These are phyloP conservation scores for Wickerhamomyces xylosicus DNA, from an alignment of 805 yeast genomes.

Conservation along the genomic window DNA sequence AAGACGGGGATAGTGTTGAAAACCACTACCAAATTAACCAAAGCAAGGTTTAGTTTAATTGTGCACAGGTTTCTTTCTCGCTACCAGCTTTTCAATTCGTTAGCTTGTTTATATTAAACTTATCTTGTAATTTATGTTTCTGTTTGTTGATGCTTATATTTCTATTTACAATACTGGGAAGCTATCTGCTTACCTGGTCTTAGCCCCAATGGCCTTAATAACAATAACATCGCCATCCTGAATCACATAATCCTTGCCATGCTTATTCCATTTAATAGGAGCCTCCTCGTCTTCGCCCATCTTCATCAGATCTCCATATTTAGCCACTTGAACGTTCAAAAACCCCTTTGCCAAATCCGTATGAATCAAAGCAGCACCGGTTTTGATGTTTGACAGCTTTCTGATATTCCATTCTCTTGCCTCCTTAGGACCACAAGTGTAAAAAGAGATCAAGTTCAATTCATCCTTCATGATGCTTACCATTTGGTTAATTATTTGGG, in stretches of 20 bases:
- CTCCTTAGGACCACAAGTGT: constrained; percentile 80
- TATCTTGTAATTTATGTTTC: too few relatives aligned
- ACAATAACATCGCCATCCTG: constrained; percentile 79
- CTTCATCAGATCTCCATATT: constrained; percentile 44
- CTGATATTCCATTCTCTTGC: constrained; percentile 86
- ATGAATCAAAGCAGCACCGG: constrained; percentile 87
- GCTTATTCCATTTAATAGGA: constrained; percentile 24
- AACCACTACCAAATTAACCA: too few relatives aligned
- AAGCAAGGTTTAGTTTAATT: too few relatives aligned
- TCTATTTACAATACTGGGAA: too few relatives aligned
- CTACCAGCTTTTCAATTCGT: too few relatives aligned
- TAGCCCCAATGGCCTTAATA: constrained; percentile 65
- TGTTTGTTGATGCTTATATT: too few relatives aligned
- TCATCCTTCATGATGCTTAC: constrained; percentile 57
- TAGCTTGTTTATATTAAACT: too few relatives aligned
- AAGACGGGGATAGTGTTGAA: too few relatives aligned
- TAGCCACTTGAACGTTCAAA: constrained; percentile 65
- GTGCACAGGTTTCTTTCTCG: too few relatives aligned
- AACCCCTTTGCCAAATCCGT: constrained; percentile 77
- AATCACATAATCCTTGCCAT: constrained; percentile 70
- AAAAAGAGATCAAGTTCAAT: constrained; percentile 67
- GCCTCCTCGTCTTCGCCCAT: constrained; percentile 19
- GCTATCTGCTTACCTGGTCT: constrained; percentile 21
- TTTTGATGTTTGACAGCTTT: constrained; percentile 67
- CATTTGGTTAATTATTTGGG: constrained; percentile 53